Conservation (phyloP, 2,329 filamentous ascomycete genomes). For the Fusarium siculi region DNA sequence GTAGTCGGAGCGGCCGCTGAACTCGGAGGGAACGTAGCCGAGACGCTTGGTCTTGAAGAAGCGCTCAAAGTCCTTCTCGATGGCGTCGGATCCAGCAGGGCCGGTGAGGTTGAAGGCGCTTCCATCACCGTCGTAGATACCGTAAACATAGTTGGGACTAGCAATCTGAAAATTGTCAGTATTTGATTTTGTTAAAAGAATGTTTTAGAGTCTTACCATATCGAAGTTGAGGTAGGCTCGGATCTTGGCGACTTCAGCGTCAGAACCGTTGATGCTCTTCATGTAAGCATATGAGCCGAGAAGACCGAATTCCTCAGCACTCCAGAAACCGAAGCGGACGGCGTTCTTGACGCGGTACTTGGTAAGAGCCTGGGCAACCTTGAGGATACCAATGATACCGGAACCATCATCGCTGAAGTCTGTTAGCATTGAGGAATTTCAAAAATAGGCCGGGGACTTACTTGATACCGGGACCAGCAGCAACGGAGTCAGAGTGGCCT, state of each 20-base stretch:
- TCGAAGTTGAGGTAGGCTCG: constrained; percentile 67
- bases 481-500: constrained; percentile 60
- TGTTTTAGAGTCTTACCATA: constrained; percentile 54
- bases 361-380: constrained; percentile 56
- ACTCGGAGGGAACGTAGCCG: constrained; percentile 68
- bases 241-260: constrained; percentile 61
- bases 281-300: constrained; percentile 63
- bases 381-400: constrained; percentile 60
- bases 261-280: constrained; percentile 51
- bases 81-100: constrained; percentile 68
- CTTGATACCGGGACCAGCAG: constrained; percentile 68
- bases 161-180: constrained; percentile 48
- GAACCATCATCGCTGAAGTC: constrained; percentile 64
- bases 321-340: constrained; percentile 63
- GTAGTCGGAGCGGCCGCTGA: constrained; percentile 75
- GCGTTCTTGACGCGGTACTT: constrained; percentile 59
- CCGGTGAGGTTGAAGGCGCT: constrained; percentile 66
- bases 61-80: constrained; percentile 67
- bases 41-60: constrained; percentile 61
- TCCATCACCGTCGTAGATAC: constrained; percentile 69
- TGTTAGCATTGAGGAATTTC: not conserved
- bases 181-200: rapidly evolving
- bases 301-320: constrained; percentile 62
- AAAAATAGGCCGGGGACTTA: constrained; percentile 28
- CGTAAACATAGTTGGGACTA: constrained; percentile 61